These are phyloP conservation scores for Melanogaster broomeanus DNA, from an alignment of 768 basidiomycete genomes.

Conservation along the genomic window DNA sequence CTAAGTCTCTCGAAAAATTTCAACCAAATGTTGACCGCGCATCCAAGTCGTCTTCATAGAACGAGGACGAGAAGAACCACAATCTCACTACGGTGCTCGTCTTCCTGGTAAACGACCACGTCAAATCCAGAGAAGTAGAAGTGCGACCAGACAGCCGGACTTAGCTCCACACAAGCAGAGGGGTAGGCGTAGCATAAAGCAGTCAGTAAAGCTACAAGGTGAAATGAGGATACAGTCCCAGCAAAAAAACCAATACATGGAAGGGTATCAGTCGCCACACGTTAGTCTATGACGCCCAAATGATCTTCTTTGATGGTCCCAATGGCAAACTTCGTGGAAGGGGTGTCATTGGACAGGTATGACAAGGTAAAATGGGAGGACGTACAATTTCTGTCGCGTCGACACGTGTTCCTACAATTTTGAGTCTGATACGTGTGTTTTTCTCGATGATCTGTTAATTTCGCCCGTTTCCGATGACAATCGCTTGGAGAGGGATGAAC, in stretches of 20 bases:
- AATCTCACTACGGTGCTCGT: too few species aligned
- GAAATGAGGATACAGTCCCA: slow-evolving; percentile 1
- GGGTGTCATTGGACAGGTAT: neutral
- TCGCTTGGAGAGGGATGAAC: neutral
- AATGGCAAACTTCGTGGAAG: slow-evolving; percentile 79
- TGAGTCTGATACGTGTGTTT: slow-evolving; percentile 87
- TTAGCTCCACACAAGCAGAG: neutral
- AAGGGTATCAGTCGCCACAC: neutral
- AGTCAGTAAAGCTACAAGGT: slow-evolving; percentile 3
- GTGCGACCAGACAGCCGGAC: neutral
- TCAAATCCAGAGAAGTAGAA: too few species aligned
- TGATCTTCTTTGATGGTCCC: slow-evolving; percentile 99
- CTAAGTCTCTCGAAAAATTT: too few species aligned
- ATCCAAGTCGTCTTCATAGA: too few species aligned
- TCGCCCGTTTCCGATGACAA: neutral
- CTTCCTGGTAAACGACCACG: too few species aligned
- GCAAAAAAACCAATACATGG: neutral
- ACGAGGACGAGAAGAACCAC: too few species aligned
- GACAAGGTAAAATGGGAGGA: slow-evolving; percentile 12
- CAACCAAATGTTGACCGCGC: too few species aligned
- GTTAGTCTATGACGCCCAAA: slow-evolving; percentile 84
- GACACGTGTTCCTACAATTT: slow-evolving; percentile 97
- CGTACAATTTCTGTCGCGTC: slow-evolving; percentile 97
- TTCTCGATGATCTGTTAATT: slow-evolving; percentile 81
- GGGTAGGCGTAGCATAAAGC: neutral